Conservation (phyloP, 1,284 basidiomycete species). For the Fomitiporia mediterranea region DNA sequence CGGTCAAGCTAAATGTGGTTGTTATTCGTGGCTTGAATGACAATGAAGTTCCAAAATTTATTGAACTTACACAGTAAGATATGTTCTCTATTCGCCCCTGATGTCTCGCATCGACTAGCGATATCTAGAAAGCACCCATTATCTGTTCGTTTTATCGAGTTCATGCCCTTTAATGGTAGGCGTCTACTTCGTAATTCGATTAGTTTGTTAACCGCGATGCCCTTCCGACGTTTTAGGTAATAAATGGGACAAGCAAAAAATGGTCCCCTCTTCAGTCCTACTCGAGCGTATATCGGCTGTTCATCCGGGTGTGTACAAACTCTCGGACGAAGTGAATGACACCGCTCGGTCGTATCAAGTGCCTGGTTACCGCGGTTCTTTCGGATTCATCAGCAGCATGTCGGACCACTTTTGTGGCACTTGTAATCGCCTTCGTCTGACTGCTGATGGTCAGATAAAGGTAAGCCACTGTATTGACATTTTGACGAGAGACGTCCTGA, state of each 20-base stretch:
- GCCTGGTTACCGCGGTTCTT: conserved; percentile 65
- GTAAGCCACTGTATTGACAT: conserved; percentile 34
- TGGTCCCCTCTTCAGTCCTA: conserved; percentile 69
- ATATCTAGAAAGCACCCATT: conserved; percentile 41
- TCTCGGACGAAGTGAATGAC: conserved; percentile 68
- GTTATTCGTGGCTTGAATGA: conserved; percentile 80
- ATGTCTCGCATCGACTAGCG: not conserved
- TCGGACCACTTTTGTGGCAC: conserved; percentile 87
- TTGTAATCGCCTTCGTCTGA: conserved; percentile 81
- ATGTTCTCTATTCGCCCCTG: not conserved
- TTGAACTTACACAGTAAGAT: conserved; percentile 59
- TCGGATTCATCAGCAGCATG: conserved; percentile 91
- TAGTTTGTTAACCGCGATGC: not conserved
- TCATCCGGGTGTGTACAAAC: conserved; percentile 49
- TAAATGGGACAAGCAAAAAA: conserved; percentile 79
- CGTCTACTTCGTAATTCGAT: conserved; percentile 1
- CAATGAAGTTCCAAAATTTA: conserved; percentile 71
- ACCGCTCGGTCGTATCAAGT: conserved; percentile 78
- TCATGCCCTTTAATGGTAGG: conserved; percentile 87
- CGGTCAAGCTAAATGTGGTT: conserved; percentile 83
- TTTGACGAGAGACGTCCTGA: not conserved
- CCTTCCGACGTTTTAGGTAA: conserved; percentile 50
- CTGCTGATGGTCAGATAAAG: conserved; percentile 88
- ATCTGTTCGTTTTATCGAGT: conserved; percentile 85
- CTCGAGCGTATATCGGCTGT: conserved; percentile 43